These are phyloP conservation scores for Neonectria punicea DNA, from an alignment of 2,329 filamentous ascomycete species.

Conservation along the genomic window DNA sequence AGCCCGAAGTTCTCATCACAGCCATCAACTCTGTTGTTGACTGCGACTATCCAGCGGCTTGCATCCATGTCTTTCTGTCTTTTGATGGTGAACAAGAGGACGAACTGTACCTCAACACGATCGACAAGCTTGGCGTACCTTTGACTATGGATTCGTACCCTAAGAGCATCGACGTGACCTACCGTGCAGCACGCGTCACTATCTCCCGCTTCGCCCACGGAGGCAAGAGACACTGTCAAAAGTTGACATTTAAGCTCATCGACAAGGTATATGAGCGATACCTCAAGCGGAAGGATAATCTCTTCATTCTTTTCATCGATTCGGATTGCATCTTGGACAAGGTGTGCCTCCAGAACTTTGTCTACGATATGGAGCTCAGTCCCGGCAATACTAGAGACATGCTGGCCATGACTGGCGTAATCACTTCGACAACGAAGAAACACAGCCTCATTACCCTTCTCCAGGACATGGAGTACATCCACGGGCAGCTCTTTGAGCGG, in stretches of 20 bases:
- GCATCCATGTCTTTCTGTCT: constrained; percentile 93
- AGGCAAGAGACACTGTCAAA: constrained; percentile 94
- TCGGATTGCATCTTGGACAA: constrained; percentile 95
- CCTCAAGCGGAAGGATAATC: constrained; percentile 85
- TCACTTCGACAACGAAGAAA: constrained; percentile 91
- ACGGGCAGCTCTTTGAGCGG: constrained; percentile 94
- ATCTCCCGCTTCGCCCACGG: constrained; percentile 93
- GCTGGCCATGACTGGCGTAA: constrained; percentile 97
- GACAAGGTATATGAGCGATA: constrained; percentile 93
- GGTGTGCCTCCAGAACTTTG: constrained; percentile 94
- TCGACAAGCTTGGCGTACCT: constrained; percentile 85
- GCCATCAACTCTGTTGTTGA: constrained; percentile 93
- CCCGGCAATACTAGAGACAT: constrained; percentile 92
- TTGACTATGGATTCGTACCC: constrained; percentile 82
- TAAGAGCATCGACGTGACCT: constrained; percentile 88
- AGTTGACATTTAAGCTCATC: constrained; percentile 90
- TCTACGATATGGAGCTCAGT: constrained; percentile 98
- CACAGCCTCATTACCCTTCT: constrained; percentile 90
- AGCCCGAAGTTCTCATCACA: constrained; percentile 82
- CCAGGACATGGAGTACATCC: constrained; percentile 98
- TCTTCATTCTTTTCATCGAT: constrained; percentile 97
- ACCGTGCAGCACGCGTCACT: constrained; percentile 85
- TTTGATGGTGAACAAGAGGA: constrained; percentile 93
- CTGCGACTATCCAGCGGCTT: constrained; percentile 91
- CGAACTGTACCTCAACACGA: constrained; percentile 87